Evolutionary conservation across 139 green algal species (phyloP).

Genomic region (Astrephomene gubernaculifera): DNA sequence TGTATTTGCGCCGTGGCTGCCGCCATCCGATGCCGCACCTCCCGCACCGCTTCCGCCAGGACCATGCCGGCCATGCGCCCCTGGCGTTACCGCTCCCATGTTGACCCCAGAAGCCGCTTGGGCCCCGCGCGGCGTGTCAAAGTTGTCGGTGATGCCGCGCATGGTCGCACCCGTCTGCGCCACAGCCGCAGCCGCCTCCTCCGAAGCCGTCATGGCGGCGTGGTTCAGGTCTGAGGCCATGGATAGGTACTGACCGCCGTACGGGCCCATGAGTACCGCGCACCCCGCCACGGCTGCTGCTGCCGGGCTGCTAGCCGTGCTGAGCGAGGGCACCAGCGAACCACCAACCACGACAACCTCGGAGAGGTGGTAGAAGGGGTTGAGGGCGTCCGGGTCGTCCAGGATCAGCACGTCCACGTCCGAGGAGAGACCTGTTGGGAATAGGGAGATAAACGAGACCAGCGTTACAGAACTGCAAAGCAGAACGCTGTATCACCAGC

Average conservation of each 20-base stretch:
- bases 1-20: too few species aligned
- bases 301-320: conserved; percentile 59
- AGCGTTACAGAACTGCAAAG: too few species aligned
- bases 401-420: conserved; percentile 67
- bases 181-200: conserved; percentile 59
- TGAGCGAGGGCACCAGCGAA: conserved; percentile 48
- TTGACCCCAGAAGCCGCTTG: not conserved
- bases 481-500: too few species aligned
- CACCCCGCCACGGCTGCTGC: conserved; percentile 67
- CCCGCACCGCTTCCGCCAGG: too few species aligned
- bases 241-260: conserved; percentile 50
- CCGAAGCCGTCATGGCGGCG: conserved; percentile 50
- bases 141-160: not conserved
- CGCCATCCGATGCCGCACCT: too few species aligned
- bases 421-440: not conserved
- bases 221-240: conserved; percentile 76
- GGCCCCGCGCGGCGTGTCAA: conserved; percentile 2
- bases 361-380: conserved; percentile 54
- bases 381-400: conserved; percentile 53
- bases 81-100: too few species aligned
- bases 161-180: conserved; percentile 10
- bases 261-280: conserved; percentile 67
- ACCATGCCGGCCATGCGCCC: too few species aligned
- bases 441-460: not conserved
- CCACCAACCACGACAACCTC: conserved; percentile 59